phyloP scores from a whole-genome alignment of 306 rosid species.

The Dryas drummondii region DNA sequence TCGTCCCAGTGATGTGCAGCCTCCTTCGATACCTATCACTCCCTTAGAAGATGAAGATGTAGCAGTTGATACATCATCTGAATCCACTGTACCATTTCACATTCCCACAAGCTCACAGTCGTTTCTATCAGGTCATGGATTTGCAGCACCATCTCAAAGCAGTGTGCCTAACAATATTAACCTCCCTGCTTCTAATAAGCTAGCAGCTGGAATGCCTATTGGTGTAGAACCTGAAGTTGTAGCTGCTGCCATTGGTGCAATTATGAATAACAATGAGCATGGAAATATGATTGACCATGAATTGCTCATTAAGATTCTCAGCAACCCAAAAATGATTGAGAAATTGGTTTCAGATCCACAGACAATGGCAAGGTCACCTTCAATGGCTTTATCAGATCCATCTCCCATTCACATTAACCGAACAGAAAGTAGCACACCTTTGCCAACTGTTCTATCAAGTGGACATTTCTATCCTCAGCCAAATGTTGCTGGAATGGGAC shows the following conservation, averaged over 20 bases:
- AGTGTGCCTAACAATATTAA: constrained; percentile 19
- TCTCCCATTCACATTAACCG: constrained; percentile 31
- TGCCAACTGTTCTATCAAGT: constrained; percentile 30
- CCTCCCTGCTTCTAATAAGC: constrained; percentile 20
- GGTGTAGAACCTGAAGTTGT: constrained; percentile 48
- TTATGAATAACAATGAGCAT: constrained; percentile 59
- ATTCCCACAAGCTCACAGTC: constrained; percentile 34
- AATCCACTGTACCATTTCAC: constrained; percentile 23
- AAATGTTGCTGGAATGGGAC: constrained; percentile 40
- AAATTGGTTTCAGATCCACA: constrained; percentile 61
- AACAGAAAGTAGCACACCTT: constrained; percentile 35
- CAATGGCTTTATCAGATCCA: constrained; percentile 39
- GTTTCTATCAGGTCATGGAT: constrained; percentile 29
- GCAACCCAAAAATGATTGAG: constrained; percentile 75
- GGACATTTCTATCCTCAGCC: constrained; percentile 43
- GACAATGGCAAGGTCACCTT: constrained; percentile 43
- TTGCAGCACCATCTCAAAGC: constrained; percentile 32
- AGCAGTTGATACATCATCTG: constrained; percentile 33
- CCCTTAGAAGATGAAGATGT: constrained; percentile 85
- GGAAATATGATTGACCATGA: constrained; percentile 71
- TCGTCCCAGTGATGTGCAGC: constrained; percentile 30
- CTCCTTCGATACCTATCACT: constrained; percentile 69
- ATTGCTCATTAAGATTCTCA: constrained; percentile 65
- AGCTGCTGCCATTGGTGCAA: constrained; percentile 65
- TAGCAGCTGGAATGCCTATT: constrained; percentile 19